These are phyloP conservation scores for Nymphaea colorata DNA, from an alignment of 164 flowering plant genomes.

Conservation along the genomic window DNA sequence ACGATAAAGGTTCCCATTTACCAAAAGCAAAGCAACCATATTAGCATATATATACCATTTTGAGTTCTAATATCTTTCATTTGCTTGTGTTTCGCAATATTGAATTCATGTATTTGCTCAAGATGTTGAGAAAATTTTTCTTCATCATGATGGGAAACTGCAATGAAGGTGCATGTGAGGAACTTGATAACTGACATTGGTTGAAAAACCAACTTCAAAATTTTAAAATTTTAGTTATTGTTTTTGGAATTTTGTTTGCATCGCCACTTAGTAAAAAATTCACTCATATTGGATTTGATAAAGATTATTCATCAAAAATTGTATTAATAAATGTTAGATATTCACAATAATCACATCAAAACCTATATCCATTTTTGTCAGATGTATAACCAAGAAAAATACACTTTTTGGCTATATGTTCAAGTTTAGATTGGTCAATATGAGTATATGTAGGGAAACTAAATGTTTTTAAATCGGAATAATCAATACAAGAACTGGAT, in stretches of 20 bases:
- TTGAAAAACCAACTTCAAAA: too few relatives aligned
- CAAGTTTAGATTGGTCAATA: slow-evolving; percentile 1
- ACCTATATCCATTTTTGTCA: slow-evolving; percentile 3
- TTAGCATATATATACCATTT: too few relatives aligned
- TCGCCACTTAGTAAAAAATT: not conserved
- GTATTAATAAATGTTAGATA: not conserved
- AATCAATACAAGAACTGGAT: not conserved
- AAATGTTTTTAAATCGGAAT: slow-evolving; percentile 4
- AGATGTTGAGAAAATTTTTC: too few relatives aligned
- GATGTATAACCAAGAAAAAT: slow-evolving; percentile 1
- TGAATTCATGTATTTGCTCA: too few relatives aligned
- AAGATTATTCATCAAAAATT: not conserved
- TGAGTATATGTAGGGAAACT: slow-evolving; percentile 5
- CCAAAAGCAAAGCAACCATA: too few relatives aligned
- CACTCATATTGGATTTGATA: not conserved
- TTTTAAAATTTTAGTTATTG: too few relatives aligned
- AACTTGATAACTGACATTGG: too few relatives aligned
- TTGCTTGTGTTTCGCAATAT: too few relatives aligned
- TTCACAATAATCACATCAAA: not conserved
- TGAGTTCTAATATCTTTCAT: too few relatives aligned
- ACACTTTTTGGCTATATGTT: slow-evolving; percentile 1
- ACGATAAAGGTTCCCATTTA: too few relatives aligned
- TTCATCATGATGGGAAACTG: too few relatives aligned
- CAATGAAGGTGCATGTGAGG: too few relatives aligned
- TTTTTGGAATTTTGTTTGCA: not conserved